Base-by-base conservation (phyloP, 805 yeast genomes). In the Hanseniaspora guilliermondii region DNA sequence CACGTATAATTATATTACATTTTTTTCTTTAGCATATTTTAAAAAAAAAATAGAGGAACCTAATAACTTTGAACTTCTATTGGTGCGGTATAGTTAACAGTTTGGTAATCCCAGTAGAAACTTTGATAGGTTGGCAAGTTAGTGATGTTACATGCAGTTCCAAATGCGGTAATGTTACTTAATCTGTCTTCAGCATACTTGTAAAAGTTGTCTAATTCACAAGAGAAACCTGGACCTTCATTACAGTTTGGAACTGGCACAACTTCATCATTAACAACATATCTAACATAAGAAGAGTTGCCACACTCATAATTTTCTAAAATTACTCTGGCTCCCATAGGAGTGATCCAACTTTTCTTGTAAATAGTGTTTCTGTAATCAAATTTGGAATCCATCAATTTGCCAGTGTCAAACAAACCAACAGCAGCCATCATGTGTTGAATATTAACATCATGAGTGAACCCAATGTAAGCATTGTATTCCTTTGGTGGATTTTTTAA, bases 401-500 rank as follows among this genome's bases (percentile, higher is more conserved):
- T 60, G 21, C 63, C 69, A 9, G 64, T 60, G 25, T 62, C 68
- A 36, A 65, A 64, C 27, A 85, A 64, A 7, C 87, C 88, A 47
- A 85, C 67, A 2, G 91, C 85, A 30, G 85, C 70, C 60, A 82
- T 69, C 60, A 75, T 80, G 41, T 81, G 70, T 58, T 79, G 71
- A 41, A 85, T 66, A 58, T 82, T 83, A 38, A 83, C 76, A 64
- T 87, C 95, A 62, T 87, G 95, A 16, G 86, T 73, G 70, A 85
- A 82, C 59, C 80, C 83, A 59, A 84, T 72, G 73, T 82, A 82
- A 47, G 84, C 70, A 54, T 76, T 74, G 63, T 65, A 77, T 56
- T 70, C 74, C 56, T 74, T 75, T 9, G 64, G 62, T 37, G 76
- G 76, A 53, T 75, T 73, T 56, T 71, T 66, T 58, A 81, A 69